Conservation (phyloP, 805 yeast genomes). For the Ascoidea asiatica region DNA sequence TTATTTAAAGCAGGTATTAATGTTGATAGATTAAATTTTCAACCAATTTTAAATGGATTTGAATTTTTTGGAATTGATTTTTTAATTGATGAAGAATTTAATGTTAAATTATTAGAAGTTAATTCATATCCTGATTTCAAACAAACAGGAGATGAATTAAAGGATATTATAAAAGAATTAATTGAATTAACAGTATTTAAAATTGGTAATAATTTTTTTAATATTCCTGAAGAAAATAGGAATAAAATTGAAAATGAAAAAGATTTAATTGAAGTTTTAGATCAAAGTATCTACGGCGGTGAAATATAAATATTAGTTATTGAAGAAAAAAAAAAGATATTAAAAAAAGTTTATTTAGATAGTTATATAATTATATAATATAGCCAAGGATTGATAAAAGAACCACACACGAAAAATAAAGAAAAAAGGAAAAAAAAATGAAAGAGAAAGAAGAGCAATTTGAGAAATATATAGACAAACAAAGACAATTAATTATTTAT, state of each 20-base stretch:
- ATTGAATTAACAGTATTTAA: slow-evolving; percentile 41
- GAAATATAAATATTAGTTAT: too few species aligned
- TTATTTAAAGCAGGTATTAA: slow-evolving; percentile 68
- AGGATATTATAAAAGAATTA: slow-evolving; percentile 47
- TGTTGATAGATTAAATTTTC: slow-evolving; percentile 76
- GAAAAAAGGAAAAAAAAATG: too few species aligned
- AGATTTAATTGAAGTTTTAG: neutral
- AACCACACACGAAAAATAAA: too few species aligned
- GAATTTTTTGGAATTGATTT: slow-evolving; percentile 89
- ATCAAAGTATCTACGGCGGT: neutral
- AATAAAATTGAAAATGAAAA: neutral
- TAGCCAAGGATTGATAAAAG: too few species aligned
- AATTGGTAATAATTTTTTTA: slow-evolving; percentile 37
- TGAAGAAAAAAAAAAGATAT: too few species aligned
- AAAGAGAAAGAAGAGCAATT: too few species aligned
- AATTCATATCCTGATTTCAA: slow-evolving; percentile 95
- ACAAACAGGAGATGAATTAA: slow-evolving; percentile 78
- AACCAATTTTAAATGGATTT: slow-evolving; percentile 66
- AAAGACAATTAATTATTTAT: too few species aligned
- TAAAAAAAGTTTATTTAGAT: too few species aligned
- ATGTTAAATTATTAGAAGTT: slow-evolving; percentile 63
- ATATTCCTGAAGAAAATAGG: slow-evolving; percentile 7
- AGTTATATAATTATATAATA: too few species aligned
- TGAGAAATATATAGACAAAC: too few species aligned
- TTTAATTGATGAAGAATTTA: slow-evolving; percentile 41